phyloP scores from a whole-genome alignment of 306 rosid species.

The Herpetospermum pedunculosum region DNA sequence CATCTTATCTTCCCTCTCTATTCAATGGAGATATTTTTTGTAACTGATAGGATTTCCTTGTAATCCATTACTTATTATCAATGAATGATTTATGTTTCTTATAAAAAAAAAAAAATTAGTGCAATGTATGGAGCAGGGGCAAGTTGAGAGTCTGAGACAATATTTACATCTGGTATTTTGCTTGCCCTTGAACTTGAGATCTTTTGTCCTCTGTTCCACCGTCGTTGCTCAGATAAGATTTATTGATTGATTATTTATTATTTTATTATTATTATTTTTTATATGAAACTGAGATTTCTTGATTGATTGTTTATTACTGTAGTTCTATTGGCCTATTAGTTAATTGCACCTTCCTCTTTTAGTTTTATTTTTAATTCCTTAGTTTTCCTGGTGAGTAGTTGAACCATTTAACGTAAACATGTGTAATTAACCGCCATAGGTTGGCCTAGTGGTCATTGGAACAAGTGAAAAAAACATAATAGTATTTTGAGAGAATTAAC shows the following conservation, averaged over 20 bases:
- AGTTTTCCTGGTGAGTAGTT: not conserved
- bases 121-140: not conserved
- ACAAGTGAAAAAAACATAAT: not conserved
- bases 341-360: not conserved
- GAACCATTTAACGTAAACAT: not conserved
- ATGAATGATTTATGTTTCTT: too few relatives aligned
- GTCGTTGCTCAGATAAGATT: not conserved
- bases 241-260: not conserved
- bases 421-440: not conserved
- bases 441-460: not conserved
- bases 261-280: too few relatives aligned
- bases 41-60: too few relatives aligned
- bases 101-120: too few relatives aligned
- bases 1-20: too few relatives aligned
- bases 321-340: not conserved
- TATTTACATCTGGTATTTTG: not conserved
- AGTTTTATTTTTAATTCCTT: not conserved
- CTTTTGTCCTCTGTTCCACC: not conserved
- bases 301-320: not conserved
- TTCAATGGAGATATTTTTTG: too few relatives aligned
- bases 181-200: not conserved
- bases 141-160: not conserved
- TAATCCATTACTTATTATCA: too few relatives aligned
- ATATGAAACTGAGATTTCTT: too few relatives aligned
- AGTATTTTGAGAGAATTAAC: too few relatives aligned